Percentiles rank a stretch among this genome's conserved stretches.
phyloP scores from a whole-genome alignment of 495 filamentous ascomycete genomes.

The Cercophora scortea region DNA sequence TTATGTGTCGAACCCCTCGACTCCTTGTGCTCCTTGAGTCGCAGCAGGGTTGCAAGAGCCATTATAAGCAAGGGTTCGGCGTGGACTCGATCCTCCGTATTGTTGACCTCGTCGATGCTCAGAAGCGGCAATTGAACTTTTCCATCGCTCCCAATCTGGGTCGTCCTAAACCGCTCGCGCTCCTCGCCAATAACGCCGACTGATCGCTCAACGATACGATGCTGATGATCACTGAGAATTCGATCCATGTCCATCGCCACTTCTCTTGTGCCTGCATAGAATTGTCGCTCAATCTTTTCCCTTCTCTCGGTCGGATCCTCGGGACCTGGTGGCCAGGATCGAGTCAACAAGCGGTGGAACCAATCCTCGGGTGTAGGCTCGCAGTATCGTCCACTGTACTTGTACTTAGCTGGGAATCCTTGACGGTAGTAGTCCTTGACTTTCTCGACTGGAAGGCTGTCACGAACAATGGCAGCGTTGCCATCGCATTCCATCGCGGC shows the following conservation, averaged over 20 bases:
- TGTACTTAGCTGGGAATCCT: slow-evolving; percentile 11
- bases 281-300: slow-evolving; percentile 16
- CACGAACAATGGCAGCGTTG: background rate
- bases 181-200: slow-evolving; percentile 22
- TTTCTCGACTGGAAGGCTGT: slow-evolving; percentile 16
- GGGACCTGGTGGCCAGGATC: background rate
- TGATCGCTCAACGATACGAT: slow-evolving; percentile 10
- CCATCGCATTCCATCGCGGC: background rate
- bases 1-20: background rate
- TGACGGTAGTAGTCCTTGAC: slow-evolving; percentile 10
- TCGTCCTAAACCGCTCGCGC: slow-evolving; percentile 9
- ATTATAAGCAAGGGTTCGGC: slow-evolving; percentile 31
- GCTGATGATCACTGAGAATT: slow-evolving; percentile 17
- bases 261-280: slow-evolving; percentile 24
- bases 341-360: background rate
- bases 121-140: slow-evolving; percentile 6
- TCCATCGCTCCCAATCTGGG: slow-evolving; percentile 4
- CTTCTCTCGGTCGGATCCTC: slow-evolving; percentile 3
- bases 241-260: slow-evolving; percentile 15
- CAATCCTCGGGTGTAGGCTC: slow-evolving; percentile 5
- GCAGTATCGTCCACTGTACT: background rate
- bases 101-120: slow-evolving; percentile 23
- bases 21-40: slow-evolving; percentile 13
- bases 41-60: slow-evolving; percentile 25
- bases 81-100: slow-evolving; percentile 21